A percentile compares a stretch with the other conserved stretches of the same genome.
These are phyloP conservation scores for Canavalia gladiata DNA, from an alignment of 306 rosid species.

Conservation along the genomic window DNA sequence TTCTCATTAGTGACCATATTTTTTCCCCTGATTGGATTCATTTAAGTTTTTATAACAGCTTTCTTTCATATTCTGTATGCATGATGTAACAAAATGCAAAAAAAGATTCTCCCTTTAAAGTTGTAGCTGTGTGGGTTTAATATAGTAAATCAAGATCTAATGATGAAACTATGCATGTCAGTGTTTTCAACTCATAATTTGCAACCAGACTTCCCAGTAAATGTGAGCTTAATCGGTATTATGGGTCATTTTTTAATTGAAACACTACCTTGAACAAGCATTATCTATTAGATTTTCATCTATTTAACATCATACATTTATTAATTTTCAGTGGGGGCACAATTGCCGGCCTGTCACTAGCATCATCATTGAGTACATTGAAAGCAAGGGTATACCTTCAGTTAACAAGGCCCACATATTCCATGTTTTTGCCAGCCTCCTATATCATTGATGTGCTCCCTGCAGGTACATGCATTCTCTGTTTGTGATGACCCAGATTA, in stretches of 20 bases:
- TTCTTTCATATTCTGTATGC: conserved; percentile 38
- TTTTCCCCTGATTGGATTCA: conserved; percentile 16
- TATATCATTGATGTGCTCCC: conserved; percentile 44
- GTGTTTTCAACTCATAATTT: conserved; percentile 22
- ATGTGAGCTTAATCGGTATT: conserved; percentile 32
- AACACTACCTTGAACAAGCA: background rate
- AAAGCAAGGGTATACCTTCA: conserved; percentile 80
- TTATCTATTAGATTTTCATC: conserved; percentile 33
- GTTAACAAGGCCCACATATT: conserved; percentile 25
- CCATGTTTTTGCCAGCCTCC: conserved; percentile 26
- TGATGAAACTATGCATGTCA: conserved; percentile 4
- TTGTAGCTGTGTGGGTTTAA: background rate
- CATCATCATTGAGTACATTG: conserved; percentile 81
- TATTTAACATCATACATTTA: conserved; percentile 34
- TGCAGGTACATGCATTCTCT: conserved; percentile 84
- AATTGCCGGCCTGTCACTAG: conserved; percentile 88
- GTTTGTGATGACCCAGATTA: conserved; percentile 93
- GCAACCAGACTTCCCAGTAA: conserved; percentile 20
- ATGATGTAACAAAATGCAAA: conserved; percentile 34
- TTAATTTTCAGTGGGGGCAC: conserved; percentile 81
- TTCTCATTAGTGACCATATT: conserved; percentile 36
- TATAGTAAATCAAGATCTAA: conserved; percentile 9
- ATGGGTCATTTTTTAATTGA: conserved; percentile 21
- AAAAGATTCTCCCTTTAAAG: conserved; percentile 23
- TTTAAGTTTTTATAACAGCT: conserved; percentile 32